phyloP scores from a whole-genome alignment of 1,139 yeast genomes.

The Geotrichum histeridarum region DNA sequence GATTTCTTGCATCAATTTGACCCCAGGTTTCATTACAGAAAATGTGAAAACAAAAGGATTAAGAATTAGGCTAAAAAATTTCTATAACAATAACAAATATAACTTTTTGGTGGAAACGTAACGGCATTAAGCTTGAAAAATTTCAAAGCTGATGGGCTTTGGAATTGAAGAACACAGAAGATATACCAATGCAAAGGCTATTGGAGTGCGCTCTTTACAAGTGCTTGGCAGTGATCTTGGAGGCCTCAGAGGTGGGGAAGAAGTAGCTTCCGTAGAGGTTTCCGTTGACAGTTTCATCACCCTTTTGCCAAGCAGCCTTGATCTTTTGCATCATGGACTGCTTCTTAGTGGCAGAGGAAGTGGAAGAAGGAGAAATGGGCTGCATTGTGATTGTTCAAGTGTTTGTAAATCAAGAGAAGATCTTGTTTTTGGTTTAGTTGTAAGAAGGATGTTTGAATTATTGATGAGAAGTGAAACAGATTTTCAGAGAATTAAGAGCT shows the following conservation, averaged over 20 bases:
- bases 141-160: too few relatives aligned
- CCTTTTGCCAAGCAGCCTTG: constrained; percentile 5
- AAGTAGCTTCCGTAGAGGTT: not conserved
- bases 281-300: not conserved
- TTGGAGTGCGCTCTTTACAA: not conserved
- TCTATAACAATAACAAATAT: too few relatives aligned
- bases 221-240: not conserved
- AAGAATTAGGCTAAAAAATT: too few relatives aligned
- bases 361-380: not conserved
- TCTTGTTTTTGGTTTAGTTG: not conserved
- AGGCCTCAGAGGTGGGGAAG: not conserved
- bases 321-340: not conserved
- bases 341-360: not conserved
- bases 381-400: not conserved
- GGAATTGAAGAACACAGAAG: too few relatives aligned
- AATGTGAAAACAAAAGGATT: too few relatives aligned
- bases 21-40: too few relatives aligned
- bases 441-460: not conserved
- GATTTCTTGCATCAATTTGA: too few relatives aligned
- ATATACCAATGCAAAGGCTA: too few relatives aligned
- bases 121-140: too few relatives aligned
- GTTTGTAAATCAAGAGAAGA: not conserved
- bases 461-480: not conserved
- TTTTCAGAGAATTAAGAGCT: not conserved
- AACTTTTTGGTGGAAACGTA: too few relatives aligned